phyloP scores from a whole-genome alignment of 1,284 basidiomycete species.

The Malassezia restricta region DNA sequence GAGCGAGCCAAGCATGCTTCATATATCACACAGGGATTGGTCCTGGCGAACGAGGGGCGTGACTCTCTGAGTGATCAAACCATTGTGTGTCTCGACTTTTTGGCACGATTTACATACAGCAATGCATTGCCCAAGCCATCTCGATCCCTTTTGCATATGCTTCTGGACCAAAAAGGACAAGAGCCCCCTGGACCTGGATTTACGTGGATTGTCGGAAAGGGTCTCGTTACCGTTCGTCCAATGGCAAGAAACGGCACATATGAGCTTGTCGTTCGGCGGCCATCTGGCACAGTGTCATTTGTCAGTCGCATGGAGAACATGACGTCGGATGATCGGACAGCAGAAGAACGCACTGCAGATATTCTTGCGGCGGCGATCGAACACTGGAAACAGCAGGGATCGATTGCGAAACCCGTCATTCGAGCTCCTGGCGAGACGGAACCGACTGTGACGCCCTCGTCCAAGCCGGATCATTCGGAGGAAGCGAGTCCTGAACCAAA shows the following conservation, averaged over 20 bases:
- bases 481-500: background rate
- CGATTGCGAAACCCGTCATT: background rate
- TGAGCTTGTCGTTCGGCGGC: slow-evolving; percentile 69
- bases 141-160: slow-evolving; percentile 63
- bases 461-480: background rate
- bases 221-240: slow-evolving; percentile 69
- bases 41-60: slow-evolving; percentile 72
- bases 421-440: background rate
- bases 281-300: slow-evolving; percentile 74
- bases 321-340: slow-evolving; percentile 7
- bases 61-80: slow-evolving; percentile 71
- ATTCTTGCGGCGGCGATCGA: background rate
- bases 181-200: slow-evolving; percentile 47
- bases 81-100: slow-evolving; percentile 95
- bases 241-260: slow-evolving; percentile 73
- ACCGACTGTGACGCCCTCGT: background rate
- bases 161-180: slow-evolving; percentile 45
- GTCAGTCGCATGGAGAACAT: slow-evolving; percentile 84
- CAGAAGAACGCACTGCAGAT: slow-evolving; percentile 8
- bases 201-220: slow-evolving; percentile 77
- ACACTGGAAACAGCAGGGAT: background rate
- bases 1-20: slow-evolving; percentile 72
- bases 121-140: slow-evolving; percentile 84
- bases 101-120: slow-evolving; percentile 85
- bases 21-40: slow-evolving; percentile 74